Evolutionary conservation across 2,329 filamentous ascomycete species (phyloP), one percentile per base, ranked within the genome.

Genomic region (Amylocarpus encephaloides): DNA sequence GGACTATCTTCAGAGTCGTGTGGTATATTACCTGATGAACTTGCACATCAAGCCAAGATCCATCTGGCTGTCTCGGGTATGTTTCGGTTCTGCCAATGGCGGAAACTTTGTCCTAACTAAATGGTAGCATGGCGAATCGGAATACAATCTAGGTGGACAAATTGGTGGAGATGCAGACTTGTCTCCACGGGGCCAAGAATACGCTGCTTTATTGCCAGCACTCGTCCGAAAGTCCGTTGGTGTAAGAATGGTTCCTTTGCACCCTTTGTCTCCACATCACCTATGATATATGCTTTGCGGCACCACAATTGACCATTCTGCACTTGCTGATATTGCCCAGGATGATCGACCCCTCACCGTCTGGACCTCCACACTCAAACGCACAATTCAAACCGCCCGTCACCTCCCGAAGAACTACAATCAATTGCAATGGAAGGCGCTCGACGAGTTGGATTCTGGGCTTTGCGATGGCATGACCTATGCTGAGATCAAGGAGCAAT

Each of bases 1-100:
- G 66, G 93, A 98, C 70, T 98, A 98, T 66, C 77, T 98, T 26
- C 93, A 96, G 68, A 95, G 89, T 68, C 85, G 93, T 51, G 85
- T 98, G 40, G 92, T 98, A 41, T 98, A 98, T 71, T 98, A 96
- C 67, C 81, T 97, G 51, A 96, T 97, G 84, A 98, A 97, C 67
- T 77, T 98, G 35, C 93, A 98, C 71, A 98, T 98, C 68, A 92
- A 92, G 57, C 92, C 92, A 15, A 82, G 93, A 50, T 95, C 90
- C 3, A 95, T 98, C 59, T 98, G 93, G 93, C 73, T 98, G 46
- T 97, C 93, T 59, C 78, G 93, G 57, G 88, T 92, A 74, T 70
- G 83, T 77, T 12, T 15, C 26, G 7, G 15, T 19, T 22, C 18
- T 3, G 13, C 29, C 7, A 33, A 43, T 36, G 29, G 15, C 40